Conservation (phyloP, 768 basidiomycete species). For the Phallus indusiatus region DNA sequence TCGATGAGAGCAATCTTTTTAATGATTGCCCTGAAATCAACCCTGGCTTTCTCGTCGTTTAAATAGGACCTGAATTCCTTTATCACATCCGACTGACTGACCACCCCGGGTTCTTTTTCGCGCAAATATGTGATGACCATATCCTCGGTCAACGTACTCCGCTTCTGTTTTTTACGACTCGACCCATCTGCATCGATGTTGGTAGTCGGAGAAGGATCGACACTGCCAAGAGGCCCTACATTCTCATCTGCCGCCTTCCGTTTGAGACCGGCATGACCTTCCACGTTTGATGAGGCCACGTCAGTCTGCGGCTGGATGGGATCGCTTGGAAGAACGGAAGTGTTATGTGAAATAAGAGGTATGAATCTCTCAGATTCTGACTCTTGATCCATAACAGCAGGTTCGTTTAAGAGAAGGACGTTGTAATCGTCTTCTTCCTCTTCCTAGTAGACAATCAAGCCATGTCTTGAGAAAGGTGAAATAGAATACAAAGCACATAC, state of each 20-base stretch:
- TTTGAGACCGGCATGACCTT: slow-evolving; percentile 43
- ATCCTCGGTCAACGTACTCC: slow-evolving; percentile 34
- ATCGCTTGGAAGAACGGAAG: slow-evolving; percentile 14
- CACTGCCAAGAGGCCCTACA: slow-evolving; percentile 1
- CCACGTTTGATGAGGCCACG: too few species aligned
- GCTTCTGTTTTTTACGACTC: slow-evolving; percentile 22
- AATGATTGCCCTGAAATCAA: slow-evolving; percentile 67
- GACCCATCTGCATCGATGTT: too few species aligned
- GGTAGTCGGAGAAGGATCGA: slow-evolving; percentile 6
- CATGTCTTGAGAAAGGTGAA: slow-evolving; percentile 8
- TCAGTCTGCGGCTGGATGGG: slow-evolving; percentile 32
- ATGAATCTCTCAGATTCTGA: slow-evolving; percentile 4
- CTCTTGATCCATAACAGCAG: slow-evolving; percentile 8
- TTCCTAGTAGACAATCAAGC: slow-evolving; percentile 36
- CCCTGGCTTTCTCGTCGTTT: slow-evolving; percentile 51
- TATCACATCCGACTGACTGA: slow-evolving; percentile 73
- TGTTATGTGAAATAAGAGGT: not conserved
- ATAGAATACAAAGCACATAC: slow-evolving; percentile 32
- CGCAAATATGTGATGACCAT: slow-evolving; percentile 72
- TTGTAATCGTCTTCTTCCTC: slow-evolving; percentile 56
- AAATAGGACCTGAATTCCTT: slow-evolving; percentile 70
- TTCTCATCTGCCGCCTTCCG: slow-evolving; percentile 45
- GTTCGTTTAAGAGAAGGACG: slow-evolving; percentile 12
- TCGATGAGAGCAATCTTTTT: slow-evolving; percentile 71
- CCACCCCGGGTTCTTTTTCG: slow-evolving; percentile 46